Evolutionary conservation across 768 basidiomycete species (phyloP), one percentile per base, ranked within the genome.

Genomic region (Multifurca ochricompacta): DNA sequence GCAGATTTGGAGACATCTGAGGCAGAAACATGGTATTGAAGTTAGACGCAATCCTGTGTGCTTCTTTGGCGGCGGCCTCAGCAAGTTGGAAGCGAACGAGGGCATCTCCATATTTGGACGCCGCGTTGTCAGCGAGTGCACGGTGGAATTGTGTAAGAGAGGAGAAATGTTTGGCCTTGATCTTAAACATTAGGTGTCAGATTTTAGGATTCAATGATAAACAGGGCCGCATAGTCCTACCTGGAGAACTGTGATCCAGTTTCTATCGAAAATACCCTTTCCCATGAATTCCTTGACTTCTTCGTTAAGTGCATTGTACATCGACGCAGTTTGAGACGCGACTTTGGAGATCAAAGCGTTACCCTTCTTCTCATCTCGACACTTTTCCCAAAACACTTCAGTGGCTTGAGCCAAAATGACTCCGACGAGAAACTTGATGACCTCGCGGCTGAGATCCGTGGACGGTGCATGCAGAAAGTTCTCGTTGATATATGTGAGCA

Each of bases 401-500:
- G 90, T 92, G 0, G 94, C 93, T 69, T 98, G 95, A 0, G 91
- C 92, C 14, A 91, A 74, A 66, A 93, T 92, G 62, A 95, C 56
- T n/a, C 81, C 80, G 1, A 92, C 82, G 35, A 96, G 75, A 62
- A 95, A 90, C 69, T 95, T 94, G 75, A 99, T 79, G 51, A 98
- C 91, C 56, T 98, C 95, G 18, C 91, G 78, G 64, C 85, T 87
- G 41, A 98, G 80, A 71, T 98, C 96, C 1, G 91, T 96, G 19
- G 89, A 92, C 0, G 96, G 96, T 0, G 95, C 96, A 64, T 99
- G 96, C 0, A 99, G 74, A 69, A 99, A 99, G 78, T 99, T 97
- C 70, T 99, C 96, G 72, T 98, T 97, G 74, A 99, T 93, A 68
- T 98, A 99, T 6, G 85, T 91, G 65, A 97, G 81, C 91, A 99